Evolutionary conservation across 495 filamentous ascomycete genomes (phyloP).

Genomic region (Bombardia bombarda): DNA sequence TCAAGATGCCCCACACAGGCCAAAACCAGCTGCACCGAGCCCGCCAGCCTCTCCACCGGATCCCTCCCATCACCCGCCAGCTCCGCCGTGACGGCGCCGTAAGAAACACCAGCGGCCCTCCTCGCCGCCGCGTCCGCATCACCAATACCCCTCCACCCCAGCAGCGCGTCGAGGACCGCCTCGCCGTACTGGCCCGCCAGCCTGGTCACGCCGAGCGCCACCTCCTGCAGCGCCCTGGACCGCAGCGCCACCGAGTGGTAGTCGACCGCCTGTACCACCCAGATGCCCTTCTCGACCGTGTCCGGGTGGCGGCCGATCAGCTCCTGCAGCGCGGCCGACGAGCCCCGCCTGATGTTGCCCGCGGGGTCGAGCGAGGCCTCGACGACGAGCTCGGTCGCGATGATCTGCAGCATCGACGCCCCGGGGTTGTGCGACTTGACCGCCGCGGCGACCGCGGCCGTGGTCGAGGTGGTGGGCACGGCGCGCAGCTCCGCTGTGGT

Average conservation of each 20-base stretch:
- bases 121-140: slow-evolving; percentile 66
- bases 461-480: slow-evolving; percentile 38
- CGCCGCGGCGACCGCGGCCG: slow-evolving; percentile 18
- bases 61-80: slow-evolving; percentile 12
- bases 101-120: slow-evolving; percentile 58
- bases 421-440: slow-evolving; percentile 22
- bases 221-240: slow-evolving; percentile 69
- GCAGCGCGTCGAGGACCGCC: slow-evolving; percentile 57
- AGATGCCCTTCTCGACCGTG: slow-evolving; percentile 69
- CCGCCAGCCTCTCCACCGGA: slow-evolving; percentile 19
- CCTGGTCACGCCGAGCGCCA: slow-evolving; percentile 57
- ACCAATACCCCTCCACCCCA: slow-evolving; percentile 83
- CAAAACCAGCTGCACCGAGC: slow-evolving; percentile 28
- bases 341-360: slow-evolving; percentile 85
- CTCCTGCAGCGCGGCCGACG: slow-evolving; percentile 91
- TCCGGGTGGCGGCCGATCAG: slow-evolving; percentile 88
- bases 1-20: slow-evolving; percentile 40
- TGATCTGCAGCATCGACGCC: slow-evolving; percentile 57
- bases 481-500: slow-evolving; percentile 66
- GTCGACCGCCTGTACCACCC: slow-evolving; percentile 80
- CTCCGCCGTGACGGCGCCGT: slow-evolving; percentile 51
- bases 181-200: slow-evolving; percentile 62
- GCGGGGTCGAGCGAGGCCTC: slow-evolving; percentile 81
- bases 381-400: slow-evolving; percentile 72
- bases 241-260: slow-evolving; percentile 86